A percentile compares a stretch with the other conserved stretches of the same genome.
phyloP scores from a whole-genome alignment of 257 asterid genomes.

The Rubia yunnanensis region DNA sequence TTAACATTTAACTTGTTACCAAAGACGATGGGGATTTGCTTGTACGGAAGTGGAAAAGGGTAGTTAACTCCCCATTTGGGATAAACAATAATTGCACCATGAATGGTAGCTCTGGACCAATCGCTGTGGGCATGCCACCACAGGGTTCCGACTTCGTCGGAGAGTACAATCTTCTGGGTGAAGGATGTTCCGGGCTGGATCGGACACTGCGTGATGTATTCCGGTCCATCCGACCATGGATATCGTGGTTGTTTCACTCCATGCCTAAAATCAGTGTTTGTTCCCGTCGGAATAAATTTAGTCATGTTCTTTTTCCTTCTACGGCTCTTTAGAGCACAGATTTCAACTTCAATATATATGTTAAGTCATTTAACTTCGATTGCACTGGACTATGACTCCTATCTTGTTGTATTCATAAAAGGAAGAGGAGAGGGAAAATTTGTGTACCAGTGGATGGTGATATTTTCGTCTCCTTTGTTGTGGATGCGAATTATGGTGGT shows the following conservation, averaged over 20 bases:
- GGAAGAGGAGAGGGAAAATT: not conserved
- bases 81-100: slow-evolving; percentile 45
- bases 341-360: no score
- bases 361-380: no score
- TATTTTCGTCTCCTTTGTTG: slow-evolving; percentile 41
- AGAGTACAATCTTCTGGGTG: slow-evolving; percentile 35
- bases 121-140: slow-evolving; percentile 79
- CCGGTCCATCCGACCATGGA: slow-evolving; percentile 75
- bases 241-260: slow-evolving; percentile 60
- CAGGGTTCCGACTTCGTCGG: slow-evolving; percentile 55
- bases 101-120: slow-evolving; percentile 73
- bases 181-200: slow-evolving; percentile 44
- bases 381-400: no score
- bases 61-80: slow-evolving; percentile 29
- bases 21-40: slow-evolving; percentile 47
- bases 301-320: no score
- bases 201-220: slow-evolving; percentile 59
- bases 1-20: slow-evolving; percentile 21
- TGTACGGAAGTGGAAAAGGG: slow-evolving; percentile 46
- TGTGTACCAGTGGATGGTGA: slow-evolving; percentile 56
- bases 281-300: not conserved
- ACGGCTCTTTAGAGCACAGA: no score
- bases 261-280: slow-evolving; percentile 51
- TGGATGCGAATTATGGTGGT: slow-evolving; percentile 38
- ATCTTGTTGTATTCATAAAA: no score